A percentile compares a stretch with the other conserved stretches of the same genome.
These are phyloP conservation scores for Cryphonectria naterciae DNA, from an alignment of 2,329 filamentous ascomycete genomes.

Conservation along the genomic window DNA sequence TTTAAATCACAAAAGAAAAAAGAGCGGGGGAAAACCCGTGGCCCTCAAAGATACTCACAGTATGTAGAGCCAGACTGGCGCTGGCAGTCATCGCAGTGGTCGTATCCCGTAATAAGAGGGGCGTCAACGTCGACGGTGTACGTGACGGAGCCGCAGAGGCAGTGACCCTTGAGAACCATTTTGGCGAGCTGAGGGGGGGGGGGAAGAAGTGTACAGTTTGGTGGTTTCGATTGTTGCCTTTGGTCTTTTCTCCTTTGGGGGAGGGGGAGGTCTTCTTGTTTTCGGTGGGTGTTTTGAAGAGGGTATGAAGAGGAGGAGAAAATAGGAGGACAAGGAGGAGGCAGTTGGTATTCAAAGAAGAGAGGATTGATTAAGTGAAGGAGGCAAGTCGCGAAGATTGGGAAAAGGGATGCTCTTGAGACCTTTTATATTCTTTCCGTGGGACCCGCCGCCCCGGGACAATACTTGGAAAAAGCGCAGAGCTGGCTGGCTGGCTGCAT, in stretches of 20 bases:
- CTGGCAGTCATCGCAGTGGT: constrained; percentile 76
- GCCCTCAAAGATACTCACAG: constrained; percentile 49
- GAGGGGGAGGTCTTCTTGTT: too few relatives aligned
- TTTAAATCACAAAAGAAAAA: neutral
- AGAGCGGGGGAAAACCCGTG: neutral
- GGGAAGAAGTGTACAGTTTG: neutral
- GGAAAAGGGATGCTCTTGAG: neutral
- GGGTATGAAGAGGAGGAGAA: neutral
- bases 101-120: constrained; percentile 63
- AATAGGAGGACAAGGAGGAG: neutral
- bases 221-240: neutral
- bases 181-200: constrained; percentile 36
- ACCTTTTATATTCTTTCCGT: neutral
- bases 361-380: neutral
- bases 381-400: neutral
- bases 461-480: neutral
- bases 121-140: constrained; percentile 62
- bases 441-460: neutral
- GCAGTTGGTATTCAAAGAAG: neutral
- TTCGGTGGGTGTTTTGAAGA: neutral
- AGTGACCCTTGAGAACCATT: constrained; percentile 72
- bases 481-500: neutral
- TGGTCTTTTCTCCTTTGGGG: neutral
- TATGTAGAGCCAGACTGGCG: constrained; percentile 71
- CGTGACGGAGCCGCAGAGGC: constrained; percentile 72